Base-by-base conservation (phyloP, 768 basidiomycete genomes). In the Naganishia vishniacii region DNA sequence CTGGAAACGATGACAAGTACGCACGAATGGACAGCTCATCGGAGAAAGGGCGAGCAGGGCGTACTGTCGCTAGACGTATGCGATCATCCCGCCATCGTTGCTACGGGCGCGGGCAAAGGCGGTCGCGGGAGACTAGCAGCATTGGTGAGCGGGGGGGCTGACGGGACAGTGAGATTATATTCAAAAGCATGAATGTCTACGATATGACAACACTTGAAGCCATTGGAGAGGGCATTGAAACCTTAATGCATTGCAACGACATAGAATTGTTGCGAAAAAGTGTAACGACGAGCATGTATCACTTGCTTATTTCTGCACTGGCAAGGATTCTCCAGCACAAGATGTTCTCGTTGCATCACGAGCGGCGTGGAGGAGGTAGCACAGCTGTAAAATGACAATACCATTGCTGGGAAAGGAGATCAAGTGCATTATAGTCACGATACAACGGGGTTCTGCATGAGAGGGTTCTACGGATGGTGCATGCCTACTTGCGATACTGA, bases 41-140 rank as follows among this genome's bases (percentile, higher is more conserved):
- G 94, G 48, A 84, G 87, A 80, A 94, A 93, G 78, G 87, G 85
- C 44, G 83, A 85, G 59, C 92, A 97, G 76, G 95, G 95, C 42
- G 90, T 94, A 23, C 81, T 95, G 67, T 89, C 86, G 70, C 86
- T 94, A 13, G 34, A 48, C 18, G 34, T 63, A 3, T 20, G 56
- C n/a, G 63, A 64, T 16, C 32, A 59, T 11, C 16, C 42, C n/a
- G 59, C 26, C 25, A 18, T 28, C 42, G 59, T 60, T 4, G 59
- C 41, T 12, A 6, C 41, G 1, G 42, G 40, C 11, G 1, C 37
- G 8, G 42, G 26, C 26, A 47, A 60, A 42, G 59, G 45, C 45
- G 28, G 42, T 15, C 26, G 59, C 12, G 34, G 42, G 3, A 56
- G 31, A 23, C 28, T 56, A n/a, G 48, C 29, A 29, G 63, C 42